A percentile compares a stretch with the other conserved stretches of the same genome.
phyloP scores from a whole-genome alignment of 805 yeast species.

The Teunomyces aglyptinius region DNA sequence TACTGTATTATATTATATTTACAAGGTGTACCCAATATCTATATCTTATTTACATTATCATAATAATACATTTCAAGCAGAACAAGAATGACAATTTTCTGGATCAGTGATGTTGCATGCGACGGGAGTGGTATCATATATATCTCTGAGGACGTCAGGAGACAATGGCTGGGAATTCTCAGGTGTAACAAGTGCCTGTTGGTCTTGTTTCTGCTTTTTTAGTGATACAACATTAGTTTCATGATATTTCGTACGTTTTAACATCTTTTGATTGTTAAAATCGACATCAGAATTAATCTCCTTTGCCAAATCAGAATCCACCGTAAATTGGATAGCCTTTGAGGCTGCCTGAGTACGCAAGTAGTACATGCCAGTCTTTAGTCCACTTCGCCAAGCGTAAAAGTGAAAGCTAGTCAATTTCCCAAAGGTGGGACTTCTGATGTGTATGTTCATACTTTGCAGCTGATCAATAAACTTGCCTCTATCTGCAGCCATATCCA shows the following conservation, averaged over 20 bases:
- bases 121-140: slow-evolving; percentile 34
- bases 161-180: slow-evolving; percentile 9
- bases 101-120: slow-evolving; percentile 28
- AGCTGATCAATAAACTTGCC: slow-evolving; percentile 63
- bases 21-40: not conserved
- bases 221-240: slow-evolving; percentile 7
- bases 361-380: slow-evolving; percentile 41
- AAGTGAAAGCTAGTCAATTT: slow-evolving; percentile 44
- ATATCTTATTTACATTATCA: not conserved
- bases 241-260: slow-evolving; percentile 24
- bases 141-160: slow-evolving; percentile 19
- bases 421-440: slow-evolving; percentile 36
- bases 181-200: slow-evolving; percentile 6
- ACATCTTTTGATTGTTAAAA: slow-evolving; percentile 5
- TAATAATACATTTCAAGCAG: slow-evolving; percentile 14
- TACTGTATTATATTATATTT: not conserved
- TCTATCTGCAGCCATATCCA: slow-evolving; percentile 83
- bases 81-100: slow-evolving; percentile 22
- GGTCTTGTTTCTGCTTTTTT: slow-evolving; percentile 5
- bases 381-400: slow-evolving; percentile 39
- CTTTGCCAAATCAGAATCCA: slow-evolving; percentile 35
- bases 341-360: slow-evolving; percentile 74
- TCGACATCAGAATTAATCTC: not conserved
- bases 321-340: slow-evolving; percentile 86
- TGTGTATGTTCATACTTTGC: slow-evolving; percentile 45